Percentiles rank a stretch among this genome's conserved stretches.
Conservation (phyloP, 2,329 filamentous ascomycete species). For the Cephalotrichum gorgonifer region DNA sequence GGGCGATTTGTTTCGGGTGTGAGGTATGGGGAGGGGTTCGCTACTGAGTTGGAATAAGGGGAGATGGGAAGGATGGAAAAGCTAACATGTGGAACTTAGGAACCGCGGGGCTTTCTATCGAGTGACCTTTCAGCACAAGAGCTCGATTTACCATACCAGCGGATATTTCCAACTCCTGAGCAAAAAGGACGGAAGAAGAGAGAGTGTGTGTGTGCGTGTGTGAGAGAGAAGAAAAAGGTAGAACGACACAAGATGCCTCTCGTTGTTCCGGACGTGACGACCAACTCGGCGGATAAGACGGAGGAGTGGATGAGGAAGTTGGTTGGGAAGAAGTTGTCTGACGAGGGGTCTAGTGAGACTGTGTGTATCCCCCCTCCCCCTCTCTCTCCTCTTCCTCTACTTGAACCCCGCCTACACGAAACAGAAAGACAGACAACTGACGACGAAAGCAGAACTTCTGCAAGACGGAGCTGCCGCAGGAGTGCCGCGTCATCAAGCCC, state of each 20-base stretch:
- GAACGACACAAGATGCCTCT: constrained; percentile 48
- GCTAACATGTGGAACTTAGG: no score
- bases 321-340: constrained; percentile 51
- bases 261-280: constrained; percentile 48
- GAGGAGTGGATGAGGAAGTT: constrained; percentile 53
- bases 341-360: constrained; percentile 36
- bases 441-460: constrained; percentile 41
- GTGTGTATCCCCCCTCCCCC: constrained; percentile 22
- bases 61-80: no score
- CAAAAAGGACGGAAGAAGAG: neutral
- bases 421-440: neutral
- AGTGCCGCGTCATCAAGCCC: constrained; percentile 45
- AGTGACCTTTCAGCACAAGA: no score
- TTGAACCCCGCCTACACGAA: neutral
- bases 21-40: no score
- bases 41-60: no score
- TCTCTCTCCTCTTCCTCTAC: neutral
- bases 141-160: no score
- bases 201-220: neutral
- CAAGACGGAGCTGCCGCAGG: constrained; percentile 47
- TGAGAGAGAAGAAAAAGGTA: neutral
- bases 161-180: no score
- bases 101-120: no score
- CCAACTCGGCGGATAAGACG: constrained; percentile 32
- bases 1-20: no score